Evolutionary conservation across 805 yeast genomes (phyloP).

Genomic region (Huiozyma naganishii): DNA sequence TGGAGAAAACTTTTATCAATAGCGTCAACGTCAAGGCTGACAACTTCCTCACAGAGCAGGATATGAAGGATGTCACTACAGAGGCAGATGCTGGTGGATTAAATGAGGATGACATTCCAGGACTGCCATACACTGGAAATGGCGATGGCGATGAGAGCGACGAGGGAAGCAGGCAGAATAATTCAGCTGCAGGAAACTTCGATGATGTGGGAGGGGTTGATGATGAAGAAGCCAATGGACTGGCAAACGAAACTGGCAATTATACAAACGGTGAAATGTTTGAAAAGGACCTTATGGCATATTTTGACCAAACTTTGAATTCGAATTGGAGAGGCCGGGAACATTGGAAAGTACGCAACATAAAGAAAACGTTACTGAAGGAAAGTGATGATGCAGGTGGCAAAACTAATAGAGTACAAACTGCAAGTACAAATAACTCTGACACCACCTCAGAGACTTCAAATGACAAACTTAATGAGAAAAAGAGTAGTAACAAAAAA

Average conservation of each 20-base stretch:
- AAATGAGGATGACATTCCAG: constrained; percentile 1
- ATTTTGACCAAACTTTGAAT: constrained; percentile 64
- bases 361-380: constrained; percentile 31
- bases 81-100: constrained; percentile 15
- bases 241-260: too few relatives aligned
- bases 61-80: constrained; percentile 23
- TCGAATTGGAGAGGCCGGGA: constrained; percentile 85
- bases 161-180: constrained; percentile 1
- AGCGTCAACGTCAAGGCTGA: constrained; percentile 30
- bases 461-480: not conserved
- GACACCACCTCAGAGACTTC: constrained; percentile 6
- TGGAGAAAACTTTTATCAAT: constrained; percentile 38
- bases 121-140: constrained; percentile 2
- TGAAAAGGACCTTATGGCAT: constrained; percentile 62
- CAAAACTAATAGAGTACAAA: constrained; percentile 2
- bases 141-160: constrained; percentile 6
- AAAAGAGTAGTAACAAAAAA: constrained; percentile 17
- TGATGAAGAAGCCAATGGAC: not conserved
- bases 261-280: constrained; percentile 24
- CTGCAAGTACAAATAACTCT: not conserved
- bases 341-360: constrained; percentile 73
- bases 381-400: not conserved
- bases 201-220: constrained; percentile 7
- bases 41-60: constrained; percentile 23
- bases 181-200: not conserved